Evolutionary conservation across 495 filamentous ascomycete species (phyloP).

Genomic region (Alectoria sarmentosa): DNA sequence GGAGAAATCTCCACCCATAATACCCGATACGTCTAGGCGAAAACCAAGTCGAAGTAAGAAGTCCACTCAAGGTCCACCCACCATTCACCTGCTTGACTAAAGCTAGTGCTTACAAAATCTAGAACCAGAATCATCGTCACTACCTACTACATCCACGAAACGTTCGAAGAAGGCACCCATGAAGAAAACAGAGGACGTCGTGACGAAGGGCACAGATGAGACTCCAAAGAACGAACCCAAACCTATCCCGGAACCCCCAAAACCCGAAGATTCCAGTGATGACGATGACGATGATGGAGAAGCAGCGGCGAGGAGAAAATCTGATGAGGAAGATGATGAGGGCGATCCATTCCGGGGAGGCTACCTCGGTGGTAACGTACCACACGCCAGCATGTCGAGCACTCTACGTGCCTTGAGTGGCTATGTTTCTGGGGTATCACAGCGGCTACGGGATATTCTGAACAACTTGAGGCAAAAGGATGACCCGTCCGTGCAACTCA

Average conservation of each 20-base stretch:
- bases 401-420: constrained; percentile 82
- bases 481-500: constrained; percentile 80
- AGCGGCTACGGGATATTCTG: constrained; percentile 75
- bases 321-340: constrained; percentile 56
- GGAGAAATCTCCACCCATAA: constrained; percentile 35
- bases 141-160: constrained; percentile 33
- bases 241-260: constrained; percentile 39
- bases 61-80: constrained; percentile 31
- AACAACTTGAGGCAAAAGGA: constrained; percentile 79
- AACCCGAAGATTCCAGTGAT: constrained; percentile 55
- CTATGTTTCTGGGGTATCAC: constrained; percentile 79
- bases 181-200: constrained; percentile 45
- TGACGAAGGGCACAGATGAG: constrained; percentile 43
- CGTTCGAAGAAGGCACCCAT: constrained; percentile 51
- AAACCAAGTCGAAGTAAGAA: constrained; percentile 64
- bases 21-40: constrained; percentile 53
- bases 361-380: constrained; percentile 60
- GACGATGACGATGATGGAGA: constrained; percentile 57
- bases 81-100: neutral
- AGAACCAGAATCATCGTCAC: constrained; percentile 23
- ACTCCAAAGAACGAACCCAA: constrained; percentile 36
- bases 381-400: constrained; percentile 61
- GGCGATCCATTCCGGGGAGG: constrained; percentile 71
- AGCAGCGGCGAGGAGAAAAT: constrained; percentile 35
- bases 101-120: neutral